phyloP scores from a whole-genome alignment of 345 rosid genomes.

The Gossypium australe region DNA sequence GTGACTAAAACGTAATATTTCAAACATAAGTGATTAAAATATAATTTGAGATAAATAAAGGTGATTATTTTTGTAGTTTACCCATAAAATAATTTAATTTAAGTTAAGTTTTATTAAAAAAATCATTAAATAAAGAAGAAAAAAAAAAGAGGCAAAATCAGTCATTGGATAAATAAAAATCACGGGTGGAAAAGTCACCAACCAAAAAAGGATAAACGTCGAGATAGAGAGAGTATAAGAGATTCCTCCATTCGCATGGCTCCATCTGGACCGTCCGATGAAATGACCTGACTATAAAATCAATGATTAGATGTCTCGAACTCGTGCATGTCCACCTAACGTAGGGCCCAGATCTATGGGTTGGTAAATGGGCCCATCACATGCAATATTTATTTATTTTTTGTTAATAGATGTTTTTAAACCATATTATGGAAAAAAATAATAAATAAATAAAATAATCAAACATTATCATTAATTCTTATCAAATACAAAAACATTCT shows the following conservation, averaged over 20 bases:
- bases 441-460: too few species aligned
- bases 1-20: too few species aligned
- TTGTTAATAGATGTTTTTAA: too few species aligned
- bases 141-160: not conserved
- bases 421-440: too few species aligned
- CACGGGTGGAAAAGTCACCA: not conserved
- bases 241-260: not conserved
- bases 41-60: too few species aligned
- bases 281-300: not conserved
- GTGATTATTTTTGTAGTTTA: too few species aligned
- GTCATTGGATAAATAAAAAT: not conserved
- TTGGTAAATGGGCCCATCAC: not conserved
- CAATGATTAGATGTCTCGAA: not conserved
- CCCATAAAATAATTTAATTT: too few species aligned
- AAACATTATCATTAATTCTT: too few species aligned
- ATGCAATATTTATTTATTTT: too few species aligned
- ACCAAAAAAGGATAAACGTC: not conserved
- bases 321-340: not conserved
- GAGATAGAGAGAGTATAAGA: not conserved
- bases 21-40: too few species aligned
- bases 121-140: not conserved
- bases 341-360: not conserved
- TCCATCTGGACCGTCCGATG: not conserved
- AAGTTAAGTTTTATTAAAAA: not conserved
- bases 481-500: too few species aligned